Conservation (phyloP, 73 alveolate species). For the Breviolum minutum region DNA sequence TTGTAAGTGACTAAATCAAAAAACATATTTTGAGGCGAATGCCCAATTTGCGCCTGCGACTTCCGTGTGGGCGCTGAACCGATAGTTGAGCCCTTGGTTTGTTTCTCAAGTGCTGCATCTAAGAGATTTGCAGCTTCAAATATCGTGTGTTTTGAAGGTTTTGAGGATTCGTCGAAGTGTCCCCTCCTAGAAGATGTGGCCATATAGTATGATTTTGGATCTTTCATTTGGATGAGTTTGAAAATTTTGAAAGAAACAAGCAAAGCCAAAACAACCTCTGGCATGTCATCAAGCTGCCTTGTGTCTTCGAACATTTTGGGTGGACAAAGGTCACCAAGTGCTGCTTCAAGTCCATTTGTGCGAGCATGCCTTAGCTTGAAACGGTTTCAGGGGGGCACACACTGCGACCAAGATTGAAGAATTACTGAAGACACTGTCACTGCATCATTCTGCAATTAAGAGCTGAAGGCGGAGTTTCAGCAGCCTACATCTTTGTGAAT, state of each 20-base stretch:
- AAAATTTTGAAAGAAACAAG: too few species aligned
- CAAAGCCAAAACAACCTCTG: background rate
- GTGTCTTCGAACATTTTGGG: background rate
- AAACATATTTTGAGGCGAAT: constrained; percentile 22
- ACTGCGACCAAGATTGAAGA: too few species aligned
- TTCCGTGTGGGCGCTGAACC: constrained; percentile 78
- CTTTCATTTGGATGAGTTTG: too few species aligned
- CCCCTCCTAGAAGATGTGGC: background rate
- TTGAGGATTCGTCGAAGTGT: background rate
- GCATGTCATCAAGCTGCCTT: background rate
- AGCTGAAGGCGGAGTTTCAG: too few species aligned
- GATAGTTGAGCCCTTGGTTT: background rate
- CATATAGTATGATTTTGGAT: background rate
- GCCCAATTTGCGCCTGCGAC: constrained; percentile 87
- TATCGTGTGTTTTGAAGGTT: background rate
- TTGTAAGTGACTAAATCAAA: background rate
- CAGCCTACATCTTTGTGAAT: too few species aligned
- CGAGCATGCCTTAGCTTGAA: background rate
- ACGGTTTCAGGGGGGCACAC: too few species aligned
- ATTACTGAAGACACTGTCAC: too few species aligned
- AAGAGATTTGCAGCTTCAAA: background rate
- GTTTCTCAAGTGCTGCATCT: too few species aligned
- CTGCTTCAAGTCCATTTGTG: constrained; percentile 90
- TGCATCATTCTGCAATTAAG: too few species aligned
- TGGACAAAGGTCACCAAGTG: constrained; percentile 54